Evolutionary conservation across 441 rosid species (phyloP), one percentile per base, ranked within the genome.

Genomic region (Syzygium malaccense): DNA sequence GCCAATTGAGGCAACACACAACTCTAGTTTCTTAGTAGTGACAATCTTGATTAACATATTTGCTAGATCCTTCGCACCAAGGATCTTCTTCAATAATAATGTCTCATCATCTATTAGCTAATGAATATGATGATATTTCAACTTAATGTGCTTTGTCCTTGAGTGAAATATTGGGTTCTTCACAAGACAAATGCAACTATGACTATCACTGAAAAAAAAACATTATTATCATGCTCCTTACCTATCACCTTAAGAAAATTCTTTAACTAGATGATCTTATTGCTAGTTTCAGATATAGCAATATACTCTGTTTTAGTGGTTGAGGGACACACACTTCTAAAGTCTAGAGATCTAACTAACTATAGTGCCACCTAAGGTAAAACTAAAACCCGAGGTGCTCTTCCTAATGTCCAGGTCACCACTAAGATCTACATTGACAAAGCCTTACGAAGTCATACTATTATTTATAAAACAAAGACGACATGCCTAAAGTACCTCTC

Each of bases 361-460:
- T 68, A 0, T 32, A 68, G 23, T 68, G 2, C 25, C 41, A 68
- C 26, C 33, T 68, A 68, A 68, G 48, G 79, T 32, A 68, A 33
- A 66, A 33, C 33, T 7, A 68, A 9, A 68, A 33, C 11, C 14
- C 48, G 0, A 17, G 0, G 20, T 33, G 1, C 13, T 18, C 4
- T 68, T 68, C 45, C 2, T 32, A 32, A 18, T 66, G 23, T 30
- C 23, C 45, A 66, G 1, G 37, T 66, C 37, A 32, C 12, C 78
- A 1, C 26, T 33, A 19, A 32, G 48, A 19, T 68, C 0, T 9
- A 0, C 26, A 33, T 68, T 1, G 1, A 33, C 45, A 32, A 68
- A 68, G 14, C 25, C 48, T 32, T 32, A 13, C 23, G 33, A 68
- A 18, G 7, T 19, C 26, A 19, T 7, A 9, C 1, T 9, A 0